Conservation (phyloP, 176 grass and related monocot species). For the Ensete glaucum region DNA sequence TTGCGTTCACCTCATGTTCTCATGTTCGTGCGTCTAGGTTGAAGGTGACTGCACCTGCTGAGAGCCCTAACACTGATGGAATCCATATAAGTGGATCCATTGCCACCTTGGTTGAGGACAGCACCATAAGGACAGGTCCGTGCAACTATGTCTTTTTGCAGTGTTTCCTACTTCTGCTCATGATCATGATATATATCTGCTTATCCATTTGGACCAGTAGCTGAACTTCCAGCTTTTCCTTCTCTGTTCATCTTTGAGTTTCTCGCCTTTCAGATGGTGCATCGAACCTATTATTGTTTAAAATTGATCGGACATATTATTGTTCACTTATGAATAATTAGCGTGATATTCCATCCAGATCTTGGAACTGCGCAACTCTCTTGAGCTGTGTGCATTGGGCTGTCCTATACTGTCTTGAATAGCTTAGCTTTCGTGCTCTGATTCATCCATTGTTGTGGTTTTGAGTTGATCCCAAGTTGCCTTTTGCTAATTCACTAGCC, state of each 20-base stretch:
- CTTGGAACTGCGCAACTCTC: not conserved
- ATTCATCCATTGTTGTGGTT: not conserved
- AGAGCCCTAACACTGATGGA: conserved; percentile 94
- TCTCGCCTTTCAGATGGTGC: not conserved
- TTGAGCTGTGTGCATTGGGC: not conserved
- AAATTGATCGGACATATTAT: no score
- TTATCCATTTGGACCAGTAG: not conserved
- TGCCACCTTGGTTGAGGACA: conserved; percentile 38
- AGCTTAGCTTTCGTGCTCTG: not conserved
- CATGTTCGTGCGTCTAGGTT: conserved; percentile 49
- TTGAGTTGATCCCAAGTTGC: not conserved
- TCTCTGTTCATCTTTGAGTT: not conserved
- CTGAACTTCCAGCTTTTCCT: not conserved
- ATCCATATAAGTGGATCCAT: conserved; percentile 54
- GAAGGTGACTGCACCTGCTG: conserved; percentile 50
- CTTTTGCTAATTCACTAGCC: not conserved
- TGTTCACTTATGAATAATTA: not conserved
- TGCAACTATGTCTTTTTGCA: not conserved
- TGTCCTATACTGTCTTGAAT: not conserved
- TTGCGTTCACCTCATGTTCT: conserved; percentile 51
- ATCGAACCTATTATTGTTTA: not conserved
- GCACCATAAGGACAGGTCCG: conserved; percentile 51
- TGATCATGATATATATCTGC: not conserved
- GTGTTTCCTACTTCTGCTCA: not conserved
- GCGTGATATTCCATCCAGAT: not conserved